These are phyloP conservation scores for Heimioporus sp. DNA, from an alignment of 768 basidiomycete species.

Conservation along the genomic window DNA sequence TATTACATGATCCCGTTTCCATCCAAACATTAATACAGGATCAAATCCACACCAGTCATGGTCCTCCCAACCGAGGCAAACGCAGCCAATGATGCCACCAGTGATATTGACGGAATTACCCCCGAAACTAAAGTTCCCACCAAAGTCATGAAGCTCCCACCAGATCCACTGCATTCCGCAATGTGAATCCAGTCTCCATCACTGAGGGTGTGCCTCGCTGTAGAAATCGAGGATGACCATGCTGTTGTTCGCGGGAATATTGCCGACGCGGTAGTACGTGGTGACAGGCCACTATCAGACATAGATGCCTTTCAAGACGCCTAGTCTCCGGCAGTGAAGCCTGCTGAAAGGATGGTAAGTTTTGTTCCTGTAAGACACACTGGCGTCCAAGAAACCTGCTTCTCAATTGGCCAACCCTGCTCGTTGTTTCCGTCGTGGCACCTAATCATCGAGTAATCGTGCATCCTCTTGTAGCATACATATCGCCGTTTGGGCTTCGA, in stretches of 20 bases:
- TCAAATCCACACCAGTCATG: constrained; percentile 40
- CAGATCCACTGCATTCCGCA: constrained; percentile 42
- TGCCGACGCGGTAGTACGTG: no score
- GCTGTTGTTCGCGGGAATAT: constrained; percentile 33
- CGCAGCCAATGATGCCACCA: constrained; percentile 30
- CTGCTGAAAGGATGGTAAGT: constrained; percentile 42
- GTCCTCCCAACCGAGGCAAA: constrained; percentile 28
- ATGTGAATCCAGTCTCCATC: constrained; percentile 39
- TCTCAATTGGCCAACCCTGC: constrained; percentile 54
- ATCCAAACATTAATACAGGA: constrained; percentile 40
- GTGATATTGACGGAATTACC: constrained; percentile 37
- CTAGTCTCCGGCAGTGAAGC: constrained; percentile 58
- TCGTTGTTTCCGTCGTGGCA: constrained; percentile 37
- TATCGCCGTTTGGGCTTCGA: no score
- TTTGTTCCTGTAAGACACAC: background rate
- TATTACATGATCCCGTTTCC: constrained; percentile 47
- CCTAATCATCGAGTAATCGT: constrained; percentile 38
- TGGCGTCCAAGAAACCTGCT: constrained; percentile 58
- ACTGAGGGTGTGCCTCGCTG: constrained; percentile 39
- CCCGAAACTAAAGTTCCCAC: constrained; percentile 38
- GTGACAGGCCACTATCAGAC: constrained; percentile 33
- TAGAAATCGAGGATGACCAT: constrained; percentile 44
- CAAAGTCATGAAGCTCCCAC: constrained; percentile 41
- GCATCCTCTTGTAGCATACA: constrained; percentile 41
- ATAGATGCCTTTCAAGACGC: constrained; percentile 30